phyloP scores from a whole-genome alignment of 306 rosid species.

The Citrullus amarus region DNA sequence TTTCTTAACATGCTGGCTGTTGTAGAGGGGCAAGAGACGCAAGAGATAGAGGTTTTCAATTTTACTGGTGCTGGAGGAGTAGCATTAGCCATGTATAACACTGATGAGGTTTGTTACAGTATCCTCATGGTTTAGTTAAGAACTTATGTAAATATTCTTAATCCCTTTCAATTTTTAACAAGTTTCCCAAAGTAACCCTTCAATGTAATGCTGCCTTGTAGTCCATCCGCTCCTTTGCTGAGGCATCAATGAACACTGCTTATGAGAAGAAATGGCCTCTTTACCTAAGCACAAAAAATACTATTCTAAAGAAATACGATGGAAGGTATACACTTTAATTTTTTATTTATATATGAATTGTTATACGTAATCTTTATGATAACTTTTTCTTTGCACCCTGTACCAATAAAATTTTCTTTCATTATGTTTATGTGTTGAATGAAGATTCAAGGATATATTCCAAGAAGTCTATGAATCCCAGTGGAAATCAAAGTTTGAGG shows the following conservation, averaged over 20 bases:
- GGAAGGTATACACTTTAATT: slow-evolving; percentile 59
- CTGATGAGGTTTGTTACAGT: slow-evolving; percentile 70
- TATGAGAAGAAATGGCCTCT: slow-evolving; percentile 92
- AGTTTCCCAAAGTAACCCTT: slow-evolving; percentile 12
- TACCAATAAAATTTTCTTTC: background rate
- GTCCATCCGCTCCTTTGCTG: slow-evolving; percentile 91
- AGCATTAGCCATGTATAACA: slow-evolving; percentile 82
- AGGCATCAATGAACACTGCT: slow-evolving; percentile 84
- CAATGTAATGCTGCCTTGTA: slow-evolving; percentile 19
- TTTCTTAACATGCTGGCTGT: slow-evolving; percentile 30
- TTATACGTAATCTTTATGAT: background rate
- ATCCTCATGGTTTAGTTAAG: slow-evolving; percentile 13
- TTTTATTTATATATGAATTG: background rate
- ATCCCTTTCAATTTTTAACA: slow-evolving; percentile 6
- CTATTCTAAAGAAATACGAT: slow-evolving; percentile 95
- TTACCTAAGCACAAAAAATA: slow-evolving; percentile 95
- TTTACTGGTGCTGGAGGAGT: slow-evolving; percentile 93
- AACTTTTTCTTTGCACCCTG: background rate
- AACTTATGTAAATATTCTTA: slow-evolving; percentile 9
- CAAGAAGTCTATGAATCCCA: slow-evolving; percentile 91
- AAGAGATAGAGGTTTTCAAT: slow-evolving; percentile 70
- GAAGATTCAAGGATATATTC: slow-evolving; percentile 95
- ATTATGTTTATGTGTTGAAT: slow-evolving; percentile 17
- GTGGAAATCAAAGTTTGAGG: slow-evolving; percentile 91
- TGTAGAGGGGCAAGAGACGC: slow-evolving; percentile 70